These are phyloP conservation scores for Cyclostephanos tholiformis DNA, from an alignment of 108 stramenopile genomes.

Conservation along the genomic window DNA sequence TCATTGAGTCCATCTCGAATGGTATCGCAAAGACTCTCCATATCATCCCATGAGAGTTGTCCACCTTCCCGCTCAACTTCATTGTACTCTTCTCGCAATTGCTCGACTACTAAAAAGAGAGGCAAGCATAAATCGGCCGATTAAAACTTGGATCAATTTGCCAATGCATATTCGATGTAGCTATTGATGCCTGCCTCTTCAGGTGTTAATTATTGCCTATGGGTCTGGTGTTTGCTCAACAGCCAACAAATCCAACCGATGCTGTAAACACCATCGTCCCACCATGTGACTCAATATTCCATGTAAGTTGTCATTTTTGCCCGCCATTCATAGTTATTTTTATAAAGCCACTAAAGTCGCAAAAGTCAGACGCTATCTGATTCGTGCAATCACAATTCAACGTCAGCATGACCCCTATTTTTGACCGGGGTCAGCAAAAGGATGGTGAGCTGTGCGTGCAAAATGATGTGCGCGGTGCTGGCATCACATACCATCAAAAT, in stretches of 20 bases:
- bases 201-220: background rate
- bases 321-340: slow-evolving; percentile 62
- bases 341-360: slow-evolving; percentile 29
- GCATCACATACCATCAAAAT: slow-evolving; percentile 27
- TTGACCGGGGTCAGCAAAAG: slow-evolving; percentile 54
- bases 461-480: slow-evolving; percentile 48
- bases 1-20: slow-evolving; percentile 32
- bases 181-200: slow-evolving; percentile 20
- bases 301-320: background rate
- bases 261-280: slow-evolving; percentile 51
- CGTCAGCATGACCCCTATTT: slow-evolving; percentile 52
- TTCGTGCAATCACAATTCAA: slow-evolving; percentile 50
- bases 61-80: slow-evolving; percentile 15
- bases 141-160: slow-evolving; percentile 17
- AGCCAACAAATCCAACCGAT: slow-evolving; percentile 47
- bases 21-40: slow-evolving; percentile 12
- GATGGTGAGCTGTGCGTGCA: slow-evolving; percentile 54
- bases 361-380: slow-evolving; percentile 47
- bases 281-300: slow-evolving; percentile 48
- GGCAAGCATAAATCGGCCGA: slow-evolving; percentile 50
- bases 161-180: slow-evolving; percentile 38
- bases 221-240: background rate
- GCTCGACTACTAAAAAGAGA: slow-evolving; percentile 48
- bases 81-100: slow-evolving; percentile 54
- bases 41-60: slow-evolving; percentile 10